Percentiles rank a stretch among this genome's conserved stretches.
Evolutionary conservation across 1,284 basidiomycete genomes (phyloP).

Genomic region (Sutorius eximius): DNA sequence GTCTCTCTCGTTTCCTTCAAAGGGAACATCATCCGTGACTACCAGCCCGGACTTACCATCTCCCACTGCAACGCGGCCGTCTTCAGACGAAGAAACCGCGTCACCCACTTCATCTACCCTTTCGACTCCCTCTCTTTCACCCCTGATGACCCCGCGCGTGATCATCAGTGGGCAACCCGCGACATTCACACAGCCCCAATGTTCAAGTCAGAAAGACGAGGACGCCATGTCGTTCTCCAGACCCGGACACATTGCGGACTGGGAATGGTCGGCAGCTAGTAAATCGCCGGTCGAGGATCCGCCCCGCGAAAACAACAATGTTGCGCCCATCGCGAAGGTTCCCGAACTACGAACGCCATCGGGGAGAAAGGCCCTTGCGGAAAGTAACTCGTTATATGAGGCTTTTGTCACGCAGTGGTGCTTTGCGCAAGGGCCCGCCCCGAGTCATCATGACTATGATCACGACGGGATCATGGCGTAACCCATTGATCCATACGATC

Average conservation of each 20-base stretch:
- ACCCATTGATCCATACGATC: neutral
- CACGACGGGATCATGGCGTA: slow-evolving; percentile 21
- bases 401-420: slow-evolving; percentile 70
- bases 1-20: slow-evolving; percentile 1
- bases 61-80: neutral
- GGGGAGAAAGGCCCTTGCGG: neutral
- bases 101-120: slow-evolving; percentile 31
- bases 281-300: neutral
- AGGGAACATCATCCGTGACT: neutral
- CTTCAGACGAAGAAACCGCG: slow-evolving; percentile 17
- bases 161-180: slow-evolving; percentile 29
- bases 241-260: slow-evolving; percentile 13
- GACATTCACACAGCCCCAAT: slow-evolving; percentile 1
- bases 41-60: neutral
- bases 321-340: neutral
- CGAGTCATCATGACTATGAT: slow-evolving; percentile 7
- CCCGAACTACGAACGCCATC: neutral
- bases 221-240: neutral
- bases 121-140: slow-evolving; percentile 27
- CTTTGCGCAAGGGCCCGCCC: slow-evolving; percentile 50
- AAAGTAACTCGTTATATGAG: slow-evolving; percentile 49
- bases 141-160: slow-evolving; percentile 23
- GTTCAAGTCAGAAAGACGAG: neutral
- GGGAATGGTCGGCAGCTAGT: slow-evolving; percentile 23
- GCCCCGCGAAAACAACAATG: neutral